Evolutionary conservation across 75 land plant species (phyloP), one percentile per base, ranked within the genome.

Genomic region (Sequoia sempervirens): DNA sequence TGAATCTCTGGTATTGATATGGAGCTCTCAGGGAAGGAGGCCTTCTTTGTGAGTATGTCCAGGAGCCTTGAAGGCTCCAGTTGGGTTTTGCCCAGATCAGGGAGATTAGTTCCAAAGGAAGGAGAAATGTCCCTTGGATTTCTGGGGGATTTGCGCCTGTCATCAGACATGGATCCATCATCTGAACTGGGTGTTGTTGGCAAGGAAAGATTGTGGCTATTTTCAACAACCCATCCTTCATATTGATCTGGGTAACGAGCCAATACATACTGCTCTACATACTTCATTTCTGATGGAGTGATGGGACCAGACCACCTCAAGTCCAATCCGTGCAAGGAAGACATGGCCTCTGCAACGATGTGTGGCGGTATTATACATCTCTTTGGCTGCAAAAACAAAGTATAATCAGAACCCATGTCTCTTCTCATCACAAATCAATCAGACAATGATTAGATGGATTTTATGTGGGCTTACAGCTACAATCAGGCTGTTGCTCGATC

Each of bases 281-380:
- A 91, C 61, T 84, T 87, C 93, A 88, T 91, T 80, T 91, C 93
- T 17, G 50, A 79, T 14, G 89, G 93, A 5, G 93, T 89, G 41
- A 91, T 91, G 2, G 93, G 93, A 11, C 93, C 90, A 3, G 93
- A 91, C 93, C 93, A 91, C 58, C 93, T 83, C 32, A 91, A 68
- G 80, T 89, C 93, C 32, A 88, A 84, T 14, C 93, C 93, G 43
- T 85, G 90, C 74, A 91, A 85, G 6, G 89, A 70, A 30, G 93
- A 91, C 36, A 91, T 91, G 36, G 93, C 93, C 81, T 91, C 93
- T 15, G 93, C 93, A 40, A 91, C 85, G 32, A 91, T 85, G 81
- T 91, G 89, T 64, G 93, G 88, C 26, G 93, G 93, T 46, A 91
- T 91, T 12, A 91, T 70, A 70, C 73, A 70, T 23, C 36, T 70